Conservation (phyloP, 2,329 filamentous ascomycete species). For the Arthroderma sp. region DNA sequence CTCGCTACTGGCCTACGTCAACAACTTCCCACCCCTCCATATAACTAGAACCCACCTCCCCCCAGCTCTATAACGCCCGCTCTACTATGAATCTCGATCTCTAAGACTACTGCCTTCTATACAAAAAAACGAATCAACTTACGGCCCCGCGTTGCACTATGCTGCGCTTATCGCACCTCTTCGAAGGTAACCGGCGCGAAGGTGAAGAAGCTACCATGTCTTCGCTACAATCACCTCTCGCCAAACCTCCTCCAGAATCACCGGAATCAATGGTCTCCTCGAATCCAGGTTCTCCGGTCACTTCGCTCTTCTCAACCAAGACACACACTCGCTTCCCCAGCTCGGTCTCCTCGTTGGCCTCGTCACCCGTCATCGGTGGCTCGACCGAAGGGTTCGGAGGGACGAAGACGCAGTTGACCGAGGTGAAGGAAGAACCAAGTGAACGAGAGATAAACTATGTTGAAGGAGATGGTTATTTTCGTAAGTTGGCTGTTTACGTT, state of each 20-base stretch:
- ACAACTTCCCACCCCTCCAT: background rate
- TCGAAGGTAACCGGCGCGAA: conserved; percentile 24
- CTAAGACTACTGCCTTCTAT: background rate
- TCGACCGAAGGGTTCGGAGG: conserved; percentile 38
- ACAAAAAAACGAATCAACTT: background rate
- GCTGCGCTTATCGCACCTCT: conserved; percentile 26
- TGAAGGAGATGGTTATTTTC: conserved; percentile 54
- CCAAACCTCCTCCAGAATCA: conserved; percentile 20
- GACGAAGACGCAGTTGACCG: conserved; percentile 58
- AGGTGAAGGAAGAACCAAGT: conserved; percentile 68
- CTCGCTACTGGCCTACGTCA: background rate
- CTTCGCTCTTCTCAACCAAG: conserved; percentile 31
- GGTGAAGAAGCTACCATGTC: conserved; percentile 21
- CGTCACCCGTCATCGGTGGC: conserved; percentile 44
- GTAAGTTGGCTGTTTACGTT: conserved; percentile 40
- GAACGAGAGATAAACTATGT: conserved; percentile 49
- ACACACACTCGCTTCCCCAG: conserved; percentile 41
- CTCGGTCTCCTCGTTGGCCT: conserved; percentile 63
- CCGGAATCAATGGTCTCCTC: conserved; percentile 26
- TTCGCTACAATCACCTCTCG: conserved; percentile 6
- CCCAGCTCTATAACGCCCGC: background rate
- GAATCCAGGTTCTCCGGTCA: conserved; percentile 29
- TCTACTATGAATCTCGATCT: background rate
- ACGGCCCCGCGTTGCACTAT: conserved; percentile 17
- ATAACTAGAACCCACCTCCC: background rate